Conservation (phyloP, 78 protist species). For the Dictyostelium purpureum region DNA sequence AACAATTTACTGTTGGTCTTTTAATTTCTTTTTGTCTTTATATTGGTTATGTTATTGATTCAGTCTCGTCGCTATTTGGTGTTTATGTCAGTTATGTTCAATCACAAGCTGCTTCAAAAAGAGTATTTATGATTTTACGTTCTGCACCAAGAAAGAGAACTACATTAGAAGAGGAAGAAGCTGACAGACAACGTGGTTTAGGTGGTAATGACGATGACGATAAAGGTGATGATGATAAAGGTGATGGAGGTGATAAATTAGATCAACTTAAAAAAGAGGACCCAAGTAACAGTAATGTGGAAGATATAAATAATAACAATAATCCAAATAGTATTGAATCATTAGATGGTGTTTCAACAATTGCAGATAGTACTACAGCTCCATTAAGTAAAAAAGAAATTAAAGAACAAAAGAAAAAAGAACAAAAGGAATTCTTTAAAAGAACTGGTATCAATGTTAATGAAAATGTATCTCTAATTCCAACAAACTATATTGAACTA, state of each 20-base stretch:
- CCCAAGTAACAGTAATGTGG: neutral
- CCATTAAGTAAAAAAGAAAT: conserved; percentile 9
- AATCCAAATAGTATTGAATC: neutral
- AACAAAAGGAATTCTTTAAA: neutral
- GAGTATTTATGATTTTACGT: conserved; percentile 62
- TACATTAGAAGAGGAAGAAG: conserved; percentile 13
- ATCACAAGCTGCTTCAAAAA: conserved; percentile 39
- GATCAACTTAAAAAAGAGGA: neutral
- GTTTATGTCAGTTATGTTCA: conserved; percentile 66
- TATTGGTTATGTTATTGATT: conserved; percentile 64
- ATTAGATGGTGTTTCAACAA: conserved; percentile 18
- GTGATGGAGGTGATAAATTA: neutral
- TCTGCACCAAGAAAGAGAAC: conserved; percentile 62
- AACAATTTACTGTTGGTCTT: conserved; percentile 69
- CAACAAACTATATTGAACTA: conserved; percentile 18
- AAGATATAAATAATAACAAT: neutral
- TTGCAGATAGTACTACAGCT: neutral
- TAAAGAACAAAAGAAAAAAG: conserved; percentile 41
- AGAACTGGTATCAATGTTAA: conserved; percentile 53
- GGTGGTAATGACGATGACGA: neutral
- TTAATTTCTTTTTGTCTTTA: conserved; percentile 42
- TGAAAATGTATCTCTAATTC: conserved; percentile 27
- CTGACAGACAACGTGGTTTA: neutral
- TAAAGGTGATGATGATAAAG: neutral
- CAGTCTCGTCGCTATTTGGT: conserved; percentile 39